Conservation (phyloP, 208 protist genomes). For the Sergeia podlipaevii region DNA sequence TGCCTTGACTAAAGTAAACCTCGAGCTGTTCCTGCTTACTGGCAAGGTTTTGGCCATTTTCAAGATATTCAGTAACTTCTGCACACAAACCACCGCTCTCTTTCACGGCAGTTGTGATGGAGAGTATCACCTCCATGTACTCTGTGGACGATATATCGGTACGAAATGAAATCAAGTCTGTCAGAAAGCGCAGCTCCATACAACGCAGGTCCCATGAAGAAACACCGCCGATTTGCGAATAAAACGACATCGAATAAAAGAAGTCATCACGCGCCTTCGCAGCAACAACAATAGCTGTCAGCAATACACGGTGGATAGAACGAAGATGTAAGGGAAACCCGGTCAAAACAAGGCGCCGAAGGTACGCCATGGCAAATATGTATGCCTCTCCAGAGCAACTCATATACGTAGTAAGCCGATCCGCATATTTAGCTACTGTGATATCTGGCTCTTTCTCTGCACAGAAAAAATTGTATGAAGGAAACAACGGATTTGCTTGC, state of each 20-base stretch:
- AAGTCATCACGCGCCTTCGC: conserved; percentile 90
- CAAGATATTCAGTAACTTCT: no score
- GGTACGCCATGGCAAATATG: conserved; percentile 46
- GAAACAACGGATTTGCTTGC: conserved; percentile 24
- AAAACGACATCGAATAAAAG: conserved; percentile 91
- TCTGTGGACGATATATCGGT: conserved; percentile 31
- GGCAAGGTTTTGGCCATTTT: no score
- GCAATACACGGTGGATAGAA: conserved; percentile 86
- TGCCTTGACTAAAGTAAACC: neutral
- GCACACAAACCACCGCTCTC: no score
- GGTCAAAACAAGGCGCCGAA: conserved; percentile 24
- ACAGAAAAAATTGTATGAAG: conserved; percentile 45
- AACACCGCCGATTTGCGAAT: conserved; percentile 89
- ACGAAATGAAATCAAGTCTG: conserved; percentile 46
- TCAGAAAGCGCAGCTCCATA: conserved; percentile 85
- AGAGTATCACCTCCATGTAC: conserved; percentile 30
- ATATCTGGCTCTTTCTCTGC: conserved; percentile 32
- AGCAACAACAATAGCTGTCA: conserved; percentile 83
- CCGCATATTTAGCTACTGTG: conserved; percentile 37
- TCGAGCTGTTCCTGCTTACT: no score
- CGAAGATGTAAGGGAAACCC: conserved; percentile 44
- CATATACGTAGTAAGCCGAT: conserved; percentile 47
- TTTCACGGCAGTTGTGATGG: conserved; percentile 22
- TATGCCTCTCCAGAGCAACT: conserved; percentile 37
- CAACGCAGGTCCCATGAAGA: conserved; percentile 69